A percentile compares a stretch with the other conserved stretches of the same genome.
Conservation (phyloP, 148 eudicot species). For the Euryodendron excelsum region DNA sequence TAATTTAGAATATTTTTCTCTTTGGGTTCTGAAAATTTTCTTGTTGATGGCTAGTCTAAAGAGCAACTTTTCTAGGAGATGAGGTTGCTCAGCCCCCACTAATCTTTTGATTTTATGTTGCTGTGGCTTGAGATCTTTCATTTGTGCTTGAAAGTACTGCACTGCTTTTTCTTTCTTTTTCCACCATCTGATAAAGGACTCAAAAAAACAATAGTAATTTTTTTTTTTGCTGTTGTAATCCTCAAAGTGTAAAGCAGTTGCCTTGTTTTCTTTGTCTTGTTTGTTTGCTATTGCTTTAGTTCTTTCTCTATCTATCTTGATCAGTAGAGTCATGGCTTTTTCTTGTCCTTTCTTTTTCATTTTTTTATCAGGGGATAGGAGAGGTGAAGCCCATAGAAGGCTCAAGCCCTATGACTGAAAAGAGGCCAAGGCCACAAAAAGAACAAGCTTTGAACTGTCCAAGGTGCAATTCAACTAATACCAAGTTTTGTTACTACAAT, state of each 20-base stretch:
- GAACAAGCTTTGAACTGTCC: slow-evolving; percentile 52
- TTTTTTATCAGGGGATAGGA: slow-evolving; percentile 26
- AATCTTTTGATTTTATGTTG: slow-evolving; percentile 9
- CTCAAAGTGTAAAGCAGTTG: not conserved
- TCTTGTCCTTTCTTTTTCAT: not conserved
- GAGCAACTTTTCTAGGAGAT: not conserved
- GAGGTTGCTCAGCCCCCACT: slow-evolving; percentile 9
- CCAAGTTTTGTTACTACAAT: slow-evolving; percentile 59
- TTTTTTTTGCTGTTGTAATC: slow-evolving; percentile 1
- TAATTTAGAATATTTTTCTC: not conserved
- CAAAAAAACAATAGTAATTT: slow-evolving; percentile 4
- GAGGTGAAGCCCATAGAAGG: not conserved
- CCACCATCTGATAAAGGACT: slow-evolving; percentile 13
- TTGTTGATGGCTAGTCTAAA: not conserved
- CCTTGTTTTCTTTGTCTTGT: slow-evolving; percentile 12
- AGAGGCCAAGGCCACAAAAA: slow-evolving; percentile 44
- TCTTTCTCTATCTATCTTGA: not conserved
- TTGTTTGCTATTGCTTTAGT: slow-evolving; percentile 8
- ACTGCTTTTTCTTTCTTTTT: not conserved
- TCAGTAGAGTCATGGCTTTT: not conserved
- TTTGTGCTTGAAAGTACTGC: slow-evolving; percentile 13
- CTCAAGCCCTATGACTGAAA: slow-evolving; percentile 25
- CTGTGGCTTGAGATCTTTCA: not conserved
- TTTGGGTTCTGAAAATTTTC: not conserved
- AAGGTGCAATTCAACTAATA: slow-evolving; percentile 48